Percentiles rank a stretch among this genome's conserved stretches.
Conservation (phyloP, 441 rosid species). For the Iberis amara region DNA sequence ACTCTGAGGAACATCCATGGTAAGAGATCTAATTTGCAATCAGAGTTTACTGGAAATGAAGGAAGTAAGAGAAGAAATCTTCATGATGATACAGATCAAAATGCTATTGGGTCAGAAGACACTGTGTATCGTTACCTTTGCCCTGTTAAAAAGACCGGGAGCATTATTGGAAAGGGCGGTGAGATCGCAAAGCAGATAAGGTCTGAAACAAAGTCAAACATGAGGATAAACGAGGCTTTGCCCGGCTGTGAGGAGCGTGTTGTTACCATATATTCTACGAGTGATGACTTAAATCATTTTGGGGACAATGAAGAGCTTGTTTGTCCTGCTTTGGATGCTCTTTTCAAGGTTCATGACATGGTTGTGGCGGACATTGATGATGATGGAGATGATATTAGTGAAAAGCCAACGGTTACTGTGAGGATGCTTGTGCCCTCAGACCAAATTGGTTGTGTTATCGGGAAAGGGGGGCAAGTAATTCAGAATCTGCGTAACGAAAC, state of each 20-base stretch:
- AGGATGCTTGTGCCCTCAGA: constrained; percentile 63
- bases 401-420: constrained; percentile 38
- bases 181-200: constrained; percentile 56
- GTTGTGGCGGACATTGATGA: constrained; percentile 36
- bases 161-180: constrained; percentile 64
- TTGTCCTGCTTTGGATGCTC: constrained; percentile 66
- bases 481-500: constrained; percentile 51
- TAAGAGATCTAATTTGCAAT: constrained; percentile 33
- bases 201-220: constrained; percentile 45
- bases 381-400: constrained; percentile 42
- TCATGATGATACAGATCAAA: constrained; percentile 41
- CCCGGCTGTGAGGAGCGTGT: constrained; percentile 58
- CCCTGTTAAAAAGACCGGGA: constrained; percentile 52
- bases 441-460: constrained; percentile 70
- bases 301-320: constrained; percentile 41
- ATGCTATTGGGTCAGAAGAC: constrained; percentile 42
- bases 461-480: constrained; percentile 63
- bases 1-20: constrained; percentile 40
- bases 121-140: constrained; percentile 58
- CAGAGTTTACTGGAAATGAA: constrained; percentile 39
- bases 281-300: constrained; percentile 44
- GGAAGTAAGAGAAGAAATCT: constrained; percentile 38
- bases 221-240: constrained; percentile 49
- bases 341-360: constrained; percentile 54
- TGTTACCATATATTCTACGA: constrained; percentile 46